phyloP scores from a whole-genome alignment of 1,139 yeast genomes.

The Pichia sp. region DNA sequence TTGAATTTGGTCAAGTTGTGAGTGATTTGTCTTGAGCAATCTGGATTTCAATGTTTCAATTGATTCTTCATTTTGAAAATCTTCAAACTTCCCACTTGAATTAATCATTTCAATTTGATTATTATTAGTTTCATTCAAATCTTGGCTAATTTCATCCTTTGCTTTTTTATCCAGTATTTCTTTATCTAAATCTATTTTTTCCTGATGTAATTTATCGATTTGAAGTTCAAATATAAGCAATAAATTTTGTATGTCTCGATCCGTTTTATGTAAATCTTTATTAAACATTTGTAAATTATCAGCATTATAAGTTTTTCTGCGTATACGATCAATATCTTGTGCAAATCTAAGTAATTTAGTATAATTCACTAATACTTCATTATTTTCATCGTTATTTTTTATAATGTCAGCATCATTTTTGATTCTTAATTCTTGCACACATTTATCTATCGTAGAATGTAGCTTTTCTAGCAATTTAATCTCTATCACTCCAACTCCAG shows the following conservation, averaged over 20 bases:
- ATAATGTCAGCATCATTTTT: neutral
- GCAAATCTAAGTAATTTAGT: constrained; percentile 2
- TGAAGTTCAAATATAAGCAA: constrained; percentile 16
- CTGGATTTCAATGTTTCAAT: constrained; percentile 23
- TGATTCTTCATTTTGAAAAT: constrained; percentile 16
- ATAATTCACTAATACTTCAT: constrained; percentile 1
- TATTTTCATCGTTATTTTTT: neutral
- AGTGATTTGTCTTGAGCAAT: constrained; percentile 18
- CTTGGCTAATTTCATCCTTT: neutral
- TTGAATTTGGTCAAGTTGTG: constrained; percentile 23
- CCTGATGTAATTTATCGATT: constrained; percentile 5
- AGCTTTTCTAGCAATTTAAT: neutral
- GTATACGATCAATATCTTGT: constrained; percentile 8
- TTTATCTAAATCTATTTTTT: constrained; percentile 1
- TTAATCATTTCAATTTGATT: neutral
- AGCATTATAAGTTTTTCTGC: neutral
- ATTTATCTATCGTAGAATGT: neutral
- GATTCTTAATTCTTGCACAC: neutral
- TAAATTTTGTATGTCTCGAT: constrained; percentile 13
- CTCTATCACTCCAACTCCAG: too few species aligned
- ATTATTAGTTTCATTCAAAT: neutral
- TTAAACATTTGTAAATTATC: neutral
- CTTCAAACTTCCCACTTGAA: neutral
- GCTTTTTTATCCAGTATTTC: neutral
- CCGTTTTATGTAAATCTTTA: constrained; percentile 12